Conservation (phyloP, 2,329 filamentous ascomycete genomes). For the Hirsutella thompsonii region DNA sequence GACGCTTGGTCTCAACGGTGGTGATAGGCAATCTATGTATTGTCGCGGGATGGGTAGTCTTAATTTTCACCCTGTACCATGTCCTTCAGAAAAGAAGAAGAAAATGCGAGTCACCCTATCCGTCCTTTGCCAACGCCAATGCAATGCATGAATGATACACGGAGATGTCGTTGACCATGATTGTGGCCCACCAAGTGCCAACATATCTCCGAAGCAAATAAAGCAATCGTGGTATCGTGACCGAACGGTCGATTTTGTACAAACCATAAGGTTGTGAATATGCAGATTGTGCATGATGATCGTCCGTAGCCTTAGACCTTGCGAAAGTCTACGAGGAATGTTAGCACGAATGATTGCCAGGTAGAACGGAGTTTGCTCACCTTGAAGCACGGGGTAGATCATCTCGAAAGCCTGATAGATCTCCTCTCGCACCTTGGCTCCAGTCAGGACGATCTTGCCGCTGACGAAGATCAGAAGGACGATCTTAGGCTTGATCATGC, state of each 20-base stretch:
- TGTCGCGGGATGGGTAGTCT: constrained; percentile 25
- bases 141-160: constrained; percentile 39
- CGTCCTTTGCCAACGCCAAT: constrained; percentile 38
- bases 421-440: constrained; percentile 95
- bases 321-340: constrained; percentile 33
- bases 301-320: constrained; percentile 31
- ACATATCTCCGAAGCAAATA: constrained; percentile 4
- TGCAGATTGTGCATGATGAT: constrained; percentile 5
- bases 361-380: constrained; percentile 29
- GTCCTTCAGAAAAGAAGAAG: constrained; percentile 15
- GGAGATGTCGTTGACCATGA: constrained; percentile 9
- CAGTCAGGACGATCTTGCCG: constrained; percentile 95
- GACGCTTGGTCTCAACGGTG: constrained; percentile 4
- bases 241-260: constrained; percentile 27
- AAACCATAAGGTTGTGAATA: constrained; percentile 14
- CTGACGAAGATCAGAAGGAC: constrained; percentile 95
- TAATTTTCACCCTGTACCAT: constrained; percentile 21
- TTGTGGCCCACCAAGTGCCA: constrained; percentile 12
- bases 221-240: constrained; percentile 36
- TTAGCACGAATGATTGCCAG: constrained; percentile 4
- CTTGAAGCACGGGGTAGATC: constrained; percentile 91
- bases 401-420: constrained; percentile 95
- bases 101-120: constrained; percentile 14
- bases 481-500: constrained; percentile 99
- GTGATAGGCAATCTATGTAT: constrained; percentile 25